These are phyloP conservation scores for Talaromyces sp. DNA, from an alignment of 2,329 filamentous ascomycete genomes.

Conservation along the genomic window DNA sequence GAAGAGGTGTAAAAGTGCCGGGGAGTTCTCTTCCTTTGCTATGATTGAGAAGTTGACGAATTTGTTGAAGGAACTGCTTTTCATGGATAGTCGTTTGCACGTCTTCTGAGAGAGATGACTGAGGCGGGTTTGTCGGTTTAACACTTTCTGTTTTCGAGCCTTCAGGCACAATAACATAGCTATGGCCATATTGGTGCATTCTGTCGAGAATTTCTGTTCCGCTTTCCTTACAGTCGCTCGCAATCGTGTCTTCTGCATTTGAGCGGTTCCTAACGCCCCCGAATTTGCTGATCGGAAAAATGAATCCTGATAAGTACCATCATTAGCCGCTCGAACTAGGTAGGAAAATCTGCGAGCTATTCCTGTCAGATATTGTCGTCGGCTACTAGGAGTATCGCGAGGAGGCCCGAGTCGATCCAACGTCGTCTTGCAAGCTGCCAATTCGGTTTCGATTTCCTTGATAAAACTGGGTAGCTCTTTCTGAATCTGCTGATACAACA, in stretches of 20 bases:
- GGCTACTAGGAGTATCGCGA: constrained; percentile 15
- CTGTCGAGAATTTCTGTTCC: constrained; percentile 15
- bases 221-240: constrained; percentile 11
- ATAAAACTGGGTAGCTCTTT: constrained; percentile 23
- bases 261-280: not conserved
- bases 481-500: constrained; percentile 34
- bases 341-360: constrained; percentile 8
- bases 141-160: not conserved
- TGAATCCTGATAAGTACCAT: constrained; percentile 12
- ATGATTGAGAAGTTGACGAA: constrained; percentile 10
- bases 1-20: constrained; percentile 17
- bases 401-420: constrained; percentile 17
- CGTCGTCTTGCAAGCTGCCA: constrained; percentile 20
- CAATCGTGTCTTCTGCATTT: constrained; percentile 7
- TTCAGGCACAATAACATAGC: not conserved
- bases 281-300: constrained; percentile 14
- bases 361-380: constrained; percentile 12
- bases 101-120: not conserved
- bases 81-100: not conserved
- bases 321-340: constrained; percentile 6
- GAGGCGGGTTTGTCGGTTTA: not conserved
- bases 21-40: constrained; percentile 20
- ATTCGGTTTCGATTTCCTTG: constrained; percentile 21
- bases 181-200: constrained; percentile 15
- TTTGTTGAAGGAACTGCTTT: not conserved